Evolutionary conservation across 2,329 filamentous ascomycete species (phyloP).

Genomic region (Berkeleyomyces basicola): DNA sequence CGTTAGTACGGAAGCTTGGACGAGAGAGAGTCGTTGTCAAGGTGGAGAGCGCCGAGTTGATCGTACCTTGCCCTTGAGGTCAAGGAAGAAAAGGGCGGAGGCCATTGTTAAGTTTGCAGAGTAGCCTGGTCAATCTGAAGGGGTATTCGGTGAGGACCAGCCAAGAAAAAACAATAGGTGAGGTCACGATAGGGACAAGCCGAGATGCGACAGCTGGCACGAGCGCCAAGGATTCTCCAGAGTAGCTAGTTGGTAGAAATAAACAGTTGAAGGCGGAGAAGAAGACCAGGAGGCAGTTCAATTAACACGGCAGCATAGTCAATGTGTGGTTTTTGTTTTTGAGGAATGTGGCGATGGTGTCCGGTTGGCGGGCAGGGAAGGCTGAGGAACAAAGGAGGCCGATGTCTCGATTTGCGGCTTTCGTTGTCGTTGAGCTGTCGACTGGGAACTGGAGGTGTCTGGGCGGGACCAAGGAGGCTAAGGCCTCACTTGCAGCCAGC

Average conservation of each 20-base stretch:
- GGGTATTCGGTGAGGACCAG: not conserved
- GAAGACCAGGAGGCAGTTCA: not conserved
- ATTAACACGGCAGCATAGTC: not conserved
- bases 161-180: not conserved
- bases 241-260: not conserved
- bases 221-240: constrained; percentile 1
- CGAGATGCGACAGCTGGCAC: constrained; percentile 10
- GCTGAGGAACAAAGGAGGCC: constrained; percentile 3
- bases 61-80: constrained; percentile 94
- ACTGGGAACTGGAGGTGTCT: not conserved
- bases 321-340: not conserved
- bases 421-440: not conserved
- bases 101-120: constrained; percentile 46
- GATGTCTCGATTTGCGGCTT: not conserved
- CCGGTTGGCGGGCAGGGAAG: constrained; percentile 10
- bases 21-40: not conserved
- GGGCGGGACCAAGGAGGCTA: not conserved
- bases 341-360: constrained; percentile 8
- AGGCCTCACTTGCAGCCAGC: not conserved
- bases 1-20: not conserved
- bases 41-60: not conserved
- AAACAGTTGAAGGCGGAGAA: constrained; percentile 1
- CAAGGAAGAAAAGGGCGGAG: constrained; percentile 94
- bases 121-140: not conserved
- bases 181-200: constrained; percentile 5